These are phyloP conservation scores for Phytophthora constricta DNA, from an alignment of 352 stramenopile genomes.

Conservation along the genomic window DNA sequence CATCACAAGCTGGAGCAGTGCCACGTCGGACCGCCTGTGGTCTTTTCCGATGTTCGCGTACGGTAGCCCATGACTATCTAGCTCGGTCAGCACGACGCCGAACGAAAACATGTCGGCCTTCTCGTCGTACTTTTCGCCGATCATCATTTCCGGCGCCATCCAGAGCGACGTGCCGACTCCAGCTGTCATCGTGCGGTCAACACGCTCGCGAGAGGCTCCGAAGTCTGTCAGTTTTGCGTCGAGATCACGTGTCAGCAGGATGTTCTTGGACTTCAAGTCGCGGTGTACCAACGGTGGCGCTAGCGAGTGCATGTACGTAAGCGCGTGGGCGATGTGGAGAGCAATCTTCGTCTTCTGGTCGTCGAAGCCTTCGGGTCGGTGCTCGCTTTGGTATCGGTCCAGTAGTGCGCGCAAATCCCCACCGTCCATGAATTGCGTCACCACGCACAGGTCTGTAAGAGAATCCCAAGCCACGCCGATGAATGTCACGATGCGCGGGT, in stretches of 20 bases:
- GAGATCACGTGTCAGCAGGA: slow-evolving; percentile 22
- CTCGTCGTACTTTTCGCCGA: too few species aligned
- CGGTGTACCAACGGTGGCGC: too few species aligned
- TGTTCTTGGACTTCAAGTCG: too few species aligned
- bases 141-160: too few species aligned
- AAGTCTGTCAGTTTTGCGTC: slow-evolving; percentile 54
- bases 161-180: too few species aligned
- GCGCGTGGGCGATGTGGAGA: too few species aligned
- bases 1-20: slow-evolving; percentile 37
- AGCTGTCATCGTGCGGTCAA: slow-evolving; percentile 40
- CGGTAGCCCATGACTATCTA: slow-evolving; percentile 32
- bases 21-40: slow-evolving; percentile 28
- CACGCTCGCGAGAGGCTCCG: slow-evolving; percentile 32
- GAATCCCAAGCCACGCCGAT: slow-evolving; percentile 63
- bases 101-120: too few species aligned
- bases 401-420: slow-evolving; percentile 44
- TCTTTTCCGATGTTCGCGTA: slow-evolving; percentile 27
- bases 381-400: slow-evolving; percentile 17
- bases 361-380: slow-evolving; percentile 32
- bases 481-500: slow-evolving; percentile 34
- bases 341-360: slow-evolving; percentile 45
- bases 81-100: slow-evolving; percentile 38
- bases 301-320: too few species aligned
- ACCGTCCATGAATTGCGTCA: slow-evolving; percentile 48
- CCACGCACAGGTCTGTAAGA: slow-evolving; percentile 41